A percentile compares a stretch with the other conserved stretches of the same genome.
Conservation (phyloP, 495 filamentous ascomycete species). For the Cercophora samala region DNA sequence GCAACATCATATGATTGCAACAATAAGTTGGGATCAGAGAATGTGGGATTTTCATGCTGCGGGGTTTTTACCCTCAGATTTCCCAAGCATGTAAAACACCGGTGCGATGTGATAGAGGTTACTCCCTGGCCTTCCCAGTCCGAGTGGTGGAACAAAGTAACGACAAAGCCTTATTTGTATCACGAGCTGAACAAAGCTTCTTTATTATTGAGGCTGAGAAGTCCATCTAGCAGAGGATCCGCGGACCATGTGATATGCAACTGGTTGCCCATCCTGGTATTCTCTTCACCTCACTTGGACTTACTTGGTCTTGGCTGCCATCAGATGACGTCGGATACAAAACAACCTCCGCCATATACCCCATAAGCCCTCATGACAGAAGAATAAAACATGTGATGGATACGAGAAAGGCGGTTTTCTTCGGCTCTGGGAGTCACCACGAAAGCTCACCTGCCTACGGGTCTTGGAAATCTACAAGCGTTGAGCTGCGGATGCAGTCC, state of each 20-base stretch:
- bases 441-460: background rate
- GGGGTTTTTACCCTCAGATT: background rate
- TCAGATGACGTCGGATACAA: background rate
- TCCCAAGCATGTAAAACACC: too few relatives aligned
- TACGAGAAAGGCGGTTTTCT: background rate
- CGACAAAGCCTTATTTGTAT: background rate
- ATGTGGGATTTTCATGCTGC: background rate
- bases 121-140: too few relatives aligned
- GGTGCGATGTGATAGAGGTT: too few relatives aligned
- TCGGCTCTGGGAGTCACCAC: background rate
- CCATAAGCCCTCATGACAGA: background rate
- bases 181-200: background rate
- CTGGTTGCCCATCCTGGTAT: background rate
- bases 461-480: too few relatives aligned
- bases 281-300: too few relatives aligned
- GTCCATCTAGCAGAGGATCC: background rate
- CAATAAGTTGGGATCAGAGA: too few relatives aligned
- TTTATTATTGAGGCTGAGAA: background rate
- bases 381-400: background rate
- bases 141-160: too few relatives aligned
- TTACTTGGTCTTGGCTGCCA: background rate
- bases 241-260: background rate
- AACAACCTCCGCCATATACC: background rate
- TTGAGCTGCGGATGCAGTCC: background rate
- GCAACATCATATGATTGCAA: too few relatives aligned